These are phyloP conservation scores for Metroxylon sagu DNA, from an alignment of 176 grass and related monocot species.

Conservation along the genomic window DNA sequence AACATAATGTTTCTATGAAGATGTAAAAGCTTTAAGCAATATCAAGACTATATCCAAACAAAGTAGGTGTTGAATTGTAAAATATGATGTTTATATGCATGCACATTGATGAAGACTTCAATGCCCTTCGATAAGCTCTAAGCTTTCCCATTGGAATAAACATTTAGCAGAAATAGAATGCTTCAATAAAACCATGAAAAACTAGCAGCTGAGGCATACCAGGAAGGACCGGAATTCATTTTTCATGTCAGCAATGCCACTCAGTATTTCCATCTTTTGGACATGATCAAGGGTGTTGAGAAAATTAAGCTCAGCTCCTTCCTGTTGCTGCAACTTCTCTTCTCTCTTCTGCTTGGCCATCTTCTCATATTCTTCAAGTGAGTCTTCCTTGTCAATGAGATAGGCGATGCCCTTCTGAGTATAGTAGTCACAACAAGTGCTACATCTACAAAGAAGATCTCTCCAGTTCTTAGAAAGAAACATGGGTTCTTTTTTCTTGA, in stretches of 20 bases:
- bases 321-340: slow-evolving; percentile 83
- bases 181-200: too few species aligned
- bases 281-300: slow-evolving; percentile 77
- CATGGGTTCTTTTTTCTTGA: slow-evolving; percentile 45
- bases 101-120: too few species aligned
- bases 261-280: slow-evolving; percentile 91
- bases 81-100: too few species aligned
- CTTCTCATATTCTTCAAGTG: slow-evolving; percentile 90
- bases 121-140: too few species aligned
- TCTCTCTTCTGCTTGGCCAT: slow-evolving; percentile 74
- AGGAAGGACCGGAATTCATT: slow-evolving; percentile 78
- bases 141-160: too few species aligned
- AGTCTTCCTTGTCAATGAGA: slow-evolving; percentile 71
- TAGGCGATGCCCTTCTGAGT: slow-evolving; percentile 37
- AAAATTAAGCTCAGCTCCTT: slow-evolving; percentile 84
- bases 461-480: slow-evolving; percentile 87
- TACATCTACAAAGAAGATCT: slow-evolving; percentile 68
- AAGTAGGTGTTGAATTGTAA: too few species aligned
- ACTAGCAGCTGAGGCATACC: slow-evolving; percentile 34
- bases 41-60: too few species aligned
- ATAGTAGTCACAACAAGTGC: slow-evolving; percentile 53
- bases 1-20: too few species aligned
- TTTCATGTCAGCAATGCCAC: slow-evolving; percentile 87
- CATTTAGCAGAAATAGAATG: too few species aligned
- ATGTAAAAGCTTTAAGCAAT: too few species aligned